Base-by-base conservation (phyloP, 2,329 filamentous ascomycete genomes). In the Ophiostoma ips region DNA sequence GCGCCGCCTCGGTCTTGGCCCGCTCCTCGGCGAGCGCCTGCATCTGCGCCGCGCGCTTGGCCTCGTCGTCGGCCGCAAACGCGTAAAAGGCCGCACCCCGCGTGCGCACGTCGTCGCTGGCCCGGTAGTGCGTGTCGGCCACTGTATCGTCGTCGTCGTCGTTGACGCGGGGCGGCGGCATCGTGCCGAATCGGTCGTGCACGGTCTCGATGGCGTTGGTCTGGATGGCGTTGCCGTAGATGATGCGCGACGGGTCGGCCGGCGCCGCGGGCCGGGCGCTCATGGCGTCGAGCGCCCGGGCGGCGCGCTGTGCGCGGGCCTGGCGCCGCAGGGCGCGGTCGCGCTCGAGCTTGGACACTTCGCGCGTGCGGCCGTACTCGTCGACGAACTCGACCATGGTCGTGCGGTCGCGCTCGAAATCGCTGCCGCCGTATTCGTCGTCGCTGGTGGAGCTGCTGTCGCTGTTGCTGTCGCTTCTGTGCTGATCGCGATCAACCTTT, bases 1-100 rank as follows among this genome's bases (percentile, higher is more conserved):
- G 71, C 12, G 76, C 74, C 48, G 71, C 68, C 64, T 88, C 83
- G 47, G 86, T 92, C 61, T 79, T 76, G 54, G 70, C 66, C 52
- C 85, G 71, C 63, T 87, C 81, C 57, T 72, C 70, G 55, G 79
- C 75, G 50, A 95, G 68, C 41, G 72, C 75, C 56, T 77, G 73
- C 86, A 96, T 95, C 71, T 96, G 86, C 46, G 59, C 59, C 59
- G 66, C 65, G 61, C 81, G 71, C 55, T 72, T 70, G 56, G 76
- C 79, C 60, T 83, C 81, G 63, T 94, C 80, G 63, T 94, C 84
- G 56, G 76, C 77, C 52, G 83, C 87, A 62, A 98, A 96, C 51
- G 84, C 81, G 68, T 88, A 95, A 67, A 96, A 98, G 0, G 86
- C 92, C 0, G 85, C 86, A 4, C 92, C 92, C 59, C 92, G 90